A percentile compares a stretch with the other conserved stretches of the same genome.
Evolutionary conservation across 139 green algal species (phyloP).

Genomic region (Asterochloris sp.): DNA sequence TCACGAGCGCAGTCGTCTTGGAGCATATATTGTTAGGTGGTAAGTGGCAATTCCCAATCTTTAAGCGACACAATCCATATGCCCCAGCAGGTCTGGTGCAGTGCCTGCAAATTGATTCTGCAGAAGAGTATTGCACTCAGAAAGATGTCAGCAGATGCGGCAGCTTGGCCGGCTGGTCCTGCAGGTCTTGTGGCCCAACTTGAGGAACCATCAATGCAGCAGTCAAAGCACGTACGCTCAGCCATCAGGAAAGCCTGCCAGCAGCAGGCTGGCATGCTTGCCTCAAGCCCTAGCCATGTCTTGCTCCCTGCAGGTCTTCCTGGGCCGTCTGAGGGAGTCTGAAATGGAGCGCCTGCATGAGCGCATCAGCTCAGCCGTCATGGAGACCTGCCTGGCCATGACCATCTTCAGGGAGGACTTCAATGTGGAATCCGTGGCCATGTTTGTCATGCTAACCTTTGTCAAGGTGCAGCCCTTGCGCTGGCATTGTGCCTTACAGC

Average conservation of each 20-base stretch:
- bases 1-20: too few species aligned
- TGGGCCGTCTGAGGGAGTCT: slow-evolving; percentile 86
- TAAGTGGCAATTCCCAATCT: not conserved
- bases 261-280: not conserved
- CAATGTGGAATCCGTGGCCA: slow-evolving; percentile 76
- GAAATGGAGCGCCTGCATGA: slow-evolving; percentile 95
- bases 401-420: slow-evolving; percentile 97
- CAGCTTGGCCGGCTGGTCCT: too few species aligned
- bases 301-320: slow-evolving; percentile 72
- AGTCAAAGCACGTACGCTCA: too few species aligned
- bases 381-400: slow-evolving; percentile 97
- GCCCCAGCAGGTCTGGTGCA: too few species aligned
- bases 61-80: not conserved
- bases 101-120: too few species aligned
- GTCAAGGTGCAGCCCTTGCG: slow-evolving; percentile 57
- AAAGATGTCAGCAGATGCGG: too few species aligned
- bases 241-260: too few species aligned
- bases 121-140: too few species aligned
- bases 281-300: not conserved
- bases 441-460: slow-evolving; percentile 93
- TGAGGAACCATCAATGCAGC: not conserved
- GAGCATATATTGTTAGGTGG: too few species aligned
- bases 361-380: slow-evolving; percentile 76
- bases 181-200: not conserved
- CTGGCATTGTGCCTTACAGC: too few species aligned